Conservation (phyloP, 352 stramenopile species). For the Phytophthora tentaculata region DNA sequence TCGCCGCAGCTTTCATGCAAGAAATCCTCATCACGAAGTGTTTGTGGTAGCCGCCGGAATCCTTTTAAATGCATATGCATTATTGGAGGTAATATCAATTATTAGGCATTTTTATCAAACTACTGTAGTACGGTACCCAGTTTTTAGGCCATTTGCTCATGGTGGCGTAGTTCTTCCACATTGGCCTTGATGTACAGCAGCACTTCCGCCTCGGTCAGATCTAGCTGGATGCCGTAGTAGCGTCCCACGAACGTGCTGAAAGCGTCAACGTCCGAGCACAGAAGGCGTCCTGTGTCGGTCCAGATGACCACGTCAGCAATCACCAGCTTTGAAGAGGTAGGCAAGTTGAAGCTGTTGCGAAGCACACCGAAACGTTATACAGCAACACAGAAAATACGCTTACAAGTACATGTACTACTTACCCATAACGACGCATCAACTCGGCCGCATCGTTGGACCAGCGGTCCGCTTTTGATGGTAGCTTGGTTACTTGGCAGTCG, state of each 20-base stretch:
- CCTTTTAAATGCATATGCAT: background rate
- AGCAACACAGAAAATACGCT: background rate
- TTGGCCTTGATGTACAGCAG: slow-evolving; percentile 74
- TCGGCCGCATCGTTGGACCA: slow-evolving; percentile 56
- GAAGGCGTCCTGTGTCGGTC: slow-evolving; percentile 63
- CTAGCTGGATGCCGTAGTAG: slow-evolving; percentile 71
- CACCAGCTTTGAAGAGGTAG: slow-evolving; percentile 47
- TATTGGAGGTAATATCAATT: background rate
- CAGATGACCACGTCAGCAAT: slow-evolving; percentile 77
- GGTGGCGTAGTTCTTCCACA: slow-evolving; percentile 62
- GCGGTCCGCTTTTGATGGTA: slow-evolving; percentile 45
- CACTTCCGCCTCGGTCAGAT: slow-evolving; percentile 68
- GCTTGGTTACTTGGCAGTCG: slow-evolving; percentile 64
- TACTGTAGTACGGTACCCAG: background rate
- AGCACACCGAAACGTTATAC: slow-evolving; percentile 11
- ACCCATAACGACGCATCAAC: slow-evolving; percentile 60
- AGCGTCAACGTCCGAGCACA: slow-evolving; percentile 66
- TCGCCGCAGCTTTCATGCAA: slow-evolving; percentile 42
- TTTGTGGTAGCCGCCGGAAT: background rate
- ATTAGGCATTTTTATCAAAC: background rate
- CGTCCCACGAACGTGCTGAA: slow-evolving; percentile 70
- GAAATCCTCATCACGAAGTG: slow-evolving; percentile 40
- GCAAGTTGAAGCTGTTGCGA: slow-evolving; percentile 33
- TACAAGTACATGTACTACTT: background rate
- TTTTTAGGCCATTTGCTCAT: slow-evolving; percentile 20